These are phyloP conservation scores for Neonectria magnoliae DNA, from an alignment of 2,329 filamentous ascomycete genomes.

Conservation along the genomic window DNA sequence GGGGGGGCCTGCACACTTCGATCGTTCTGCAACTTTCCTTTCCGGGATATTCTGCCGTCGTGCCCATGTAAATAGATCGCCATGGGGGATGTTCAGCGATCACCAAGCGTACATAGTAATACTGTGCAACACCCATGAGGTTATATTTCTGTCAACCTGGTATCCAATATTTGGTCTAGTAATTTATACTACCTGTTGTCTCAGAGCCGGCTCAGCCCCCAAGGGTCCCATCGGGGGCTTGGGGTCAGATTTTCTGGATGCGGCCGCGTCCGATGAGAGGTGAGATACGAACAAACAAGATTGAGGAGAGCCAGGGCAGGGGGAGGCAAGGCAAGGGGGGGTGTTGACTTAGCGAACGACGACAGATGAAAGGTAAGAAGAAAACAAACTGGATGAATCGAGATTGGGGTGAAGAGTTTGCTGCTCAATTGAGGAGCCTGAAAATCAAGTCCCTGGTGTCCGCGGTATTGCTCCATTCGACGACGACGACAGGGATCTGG, in stretches of 20 bases:
- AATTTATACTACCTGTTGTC: slow-evolving; percentile 7
- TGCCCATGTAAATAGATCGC: slow-evolving; percentile 1
- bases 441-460: slow-evolving; percentile 13
- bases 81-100: background rate
- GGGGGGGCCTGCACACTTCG: slow-evolving; percentile 1
- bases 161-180: slow-evolving; percentile 2
- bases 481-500: slow-evolving; percentile 7
- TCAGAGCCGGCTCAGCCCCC: slow-evolving; percentile 15
- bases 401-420: background rate
- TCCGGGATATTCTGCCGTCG: background rate
- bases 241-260: slow-evolving; percentile 24
- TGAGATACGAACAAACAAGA: slow-evolving; percentile 27
- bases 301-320: slow-evolving; percentile 2
- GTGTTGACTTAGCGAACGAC: slow-evolving; percentile 2
- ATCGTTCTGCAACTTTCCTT: slow-evolving; percentile 2
- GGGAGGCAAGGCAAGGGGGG: background rate
- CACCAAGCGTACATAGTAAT: background rate
- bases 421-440: background rate
- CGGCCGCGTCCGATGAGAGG: slow-evolving; percentile 23
- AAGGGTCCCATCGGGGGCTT: slow-evolving; percentile 30
- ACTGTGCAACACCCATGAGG: background rate
- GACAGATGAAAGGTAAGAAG: background rate
- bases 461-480: slow-evolving; percentile 3
- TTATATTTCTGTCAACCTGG: background rate
- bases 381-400: background rate